Conservation (phyloP, 2,329 filamentous ascomycete species). For the Aschersonia sp. region DNA sequence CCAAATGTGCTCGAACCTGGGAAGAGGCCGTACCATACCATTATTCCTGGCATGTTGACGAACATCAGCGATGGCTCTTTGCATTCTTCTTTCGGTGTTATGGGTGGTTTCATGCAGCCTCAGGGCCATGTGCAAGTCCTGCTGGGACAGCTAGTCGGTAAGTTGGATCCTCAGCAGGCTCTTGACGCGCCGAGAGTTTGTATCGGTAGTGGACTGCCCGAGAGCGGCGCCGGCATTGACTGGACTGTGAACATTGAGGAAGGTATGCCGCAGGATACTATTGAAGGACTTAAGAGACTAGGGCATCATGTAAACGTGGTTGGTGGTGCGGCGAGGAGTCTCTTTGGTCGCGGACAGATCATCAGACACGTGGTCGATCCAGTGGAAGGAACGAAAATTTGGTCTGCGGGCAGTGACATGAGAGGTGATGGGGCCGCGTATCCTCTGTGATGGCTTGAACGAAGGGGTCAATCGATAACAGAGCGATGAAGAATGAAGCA, state of each 20-base stretch:
- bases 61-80: constrained; percentile 58
- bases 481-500: background rate
- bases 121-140: constrained; percentile 92
- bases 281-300: constrained; percentile 50
- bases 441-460: constrained; percentile 20
- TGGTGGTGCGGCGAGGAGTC: constrained; percentile 44
- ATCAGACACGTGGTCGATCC: constrained; percentile 63
- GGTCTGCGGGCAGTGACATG: constrained; percentile 79
- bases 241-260: constrained; percentile 68
- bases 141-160: constrained; percentile 75
- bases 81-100: constrained; percentile 84
- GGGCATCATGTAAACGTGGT: constrained; percentile 65
- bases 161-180: constrained; percentile 70
- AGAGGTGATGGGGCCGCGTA: constrained; percentile 67
- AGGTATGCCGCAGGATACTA: constrained; percentile 55
- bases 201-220: constrained; percentile 60
- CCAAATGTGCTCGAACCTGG: constrained; percentile 68
- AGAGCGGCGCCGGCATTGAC: constrained; percentile 41
- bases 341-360: constrained; percentile 81
- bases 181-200: constrained; percentile 87
- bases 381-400: constrained; percentile 55
- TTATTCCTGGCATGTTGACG: constrained; percentile 86
- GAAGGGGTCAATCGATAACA: background rate
- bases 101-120: constrained; percentile 98
- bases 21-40: constrained; percentile 93